phyloP scores from a whole-genome alignment of 31 red algal species.

The Porphyra umbilicalis region DNA sequence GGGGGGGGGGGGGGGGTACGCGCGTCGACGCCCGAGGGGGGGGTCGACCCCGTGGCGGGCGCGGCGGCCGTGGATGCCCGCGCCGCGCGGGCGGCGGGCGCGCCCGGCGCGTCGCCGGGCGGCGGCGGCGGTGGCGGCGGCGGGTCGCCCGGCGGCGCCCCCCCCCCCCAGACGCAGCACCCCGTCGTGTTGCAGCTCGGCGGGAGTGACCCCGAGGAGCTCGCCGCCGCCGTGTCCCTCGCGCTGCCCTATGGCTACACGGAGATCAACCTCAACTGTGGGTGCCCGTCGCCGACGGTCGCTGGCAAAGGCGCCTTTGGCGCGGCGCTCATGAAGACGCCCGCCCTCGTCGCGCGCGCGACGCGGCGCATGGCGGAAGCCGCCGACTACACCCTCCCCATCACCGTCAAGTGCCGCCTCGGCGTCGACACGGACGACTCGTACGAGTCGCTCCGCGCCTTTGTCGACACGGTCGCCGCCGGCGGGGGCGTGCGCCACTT shows the following conservation, averaged over 20 bases:
- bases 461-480: constrained; percentile 52
- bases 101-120: not conserved
- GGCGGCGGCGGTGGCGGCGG: not conserved
- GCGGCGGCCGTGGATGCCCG: not conserved
- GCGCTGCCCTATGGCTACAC: constrained; percentile 57
- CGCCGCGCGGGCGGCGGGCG: too few species aligned
- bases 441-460: constrained; percentile 59
- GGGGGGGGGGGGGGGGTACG: not conserved
- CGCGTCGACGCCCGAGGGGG: not conserved
- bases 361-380: constrained; percentile 24
- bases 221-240: constrained; percentile 45
- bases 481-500: constrained; percentile 62
- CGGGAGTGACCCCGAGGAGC: constrained; percentile 62
- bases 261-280: constrained; percentile 91
- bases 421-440: constrained; percentile 84
- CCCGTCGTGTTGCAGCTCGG: constrained; percentile 90
- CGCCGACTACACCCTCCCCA: constrained; percentile 20
- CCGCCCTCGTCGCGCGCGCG: constrained; percentile 56
- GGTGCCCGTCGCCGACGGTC: constrained; percentile 81
- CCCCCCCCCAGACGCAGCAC: constrained; percentile 12
- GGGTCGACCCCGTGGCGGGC: not conserved
- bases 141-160: not conserved
- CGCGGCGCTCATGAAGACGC: constrained; percentile 78
- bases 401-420: constrained; percentile 93
- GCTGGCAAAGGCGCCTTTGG: constrained; percentile 89